Conservation (phyloP, 257 asterid genomes). For the Oldenlandia corymbosa region DNA sequence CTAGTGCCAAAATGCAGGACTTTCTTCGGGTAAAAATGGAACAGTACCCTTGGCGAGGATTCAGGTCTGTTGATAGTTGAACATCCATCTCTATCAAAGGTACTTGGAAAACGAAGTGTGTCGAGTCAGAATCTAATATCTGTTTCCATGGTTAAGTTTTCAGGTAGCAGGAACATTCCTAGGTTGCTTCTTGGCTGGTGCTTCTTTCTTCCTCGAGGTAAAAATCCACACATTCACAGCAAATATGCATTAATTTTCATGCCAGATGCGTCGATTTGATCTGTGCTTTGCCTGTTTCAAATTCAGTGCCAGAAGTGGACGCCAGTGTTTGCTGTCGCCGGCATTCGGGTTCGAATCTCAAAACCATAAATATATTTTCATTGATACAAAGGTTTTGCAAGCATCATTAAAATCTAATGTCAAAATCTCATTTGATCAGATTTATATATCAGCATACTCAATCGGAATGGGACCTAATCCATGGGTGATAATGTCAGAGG, state of each 20-base stretch:
- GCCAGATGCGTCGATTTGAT: neutral
- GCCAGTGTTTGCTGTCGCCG: constrained; percentile 60
- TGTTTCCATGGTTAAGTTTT: neutral
- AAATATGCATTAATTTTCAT: neutral
- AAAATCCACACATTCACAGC: neutral
- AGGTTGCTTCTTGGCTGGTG: constrained; percentile 62
- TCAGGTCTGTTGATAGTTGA: constrained; percentile 40
- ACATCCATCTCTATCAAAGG: too few relatives aligned
- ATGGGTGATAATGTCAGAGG: constrained; percentile 96
- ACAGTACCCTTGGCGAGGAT: constrained; percentile 61
- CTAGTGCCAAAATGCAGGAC: constrained; percentile 35
- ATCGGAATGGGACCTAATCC: constrained; percentile 88
- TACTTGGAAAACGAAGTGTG: too few relatives aligned
- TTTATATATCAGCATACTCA: constrained; percentile 66
- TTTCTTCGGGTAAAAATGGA: constrained; percentile 59
- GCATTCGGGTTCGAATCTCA: constrained; percentile 50
- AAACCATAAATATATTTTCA: neutral
- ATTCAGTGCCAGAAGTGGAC: constrained; percentile 50
- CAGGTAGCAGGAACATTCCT: constrained; percentile 73
- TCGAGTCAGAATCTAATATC: too few relatives aligned
- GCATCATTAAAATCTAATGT: neutral
- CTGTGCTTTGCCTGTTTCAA: constrained; percentile 1
- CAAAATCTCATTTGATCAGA: constrained; percentile 28
- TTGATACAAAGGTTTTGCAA: neutral
- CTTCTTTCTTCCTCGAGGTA: constrained; percentile 75